These are phyloP conservation scores for Raphanus hybrid DNA, from an alignment of 441 rosid species.

Conservation along the genomic window DNA sequence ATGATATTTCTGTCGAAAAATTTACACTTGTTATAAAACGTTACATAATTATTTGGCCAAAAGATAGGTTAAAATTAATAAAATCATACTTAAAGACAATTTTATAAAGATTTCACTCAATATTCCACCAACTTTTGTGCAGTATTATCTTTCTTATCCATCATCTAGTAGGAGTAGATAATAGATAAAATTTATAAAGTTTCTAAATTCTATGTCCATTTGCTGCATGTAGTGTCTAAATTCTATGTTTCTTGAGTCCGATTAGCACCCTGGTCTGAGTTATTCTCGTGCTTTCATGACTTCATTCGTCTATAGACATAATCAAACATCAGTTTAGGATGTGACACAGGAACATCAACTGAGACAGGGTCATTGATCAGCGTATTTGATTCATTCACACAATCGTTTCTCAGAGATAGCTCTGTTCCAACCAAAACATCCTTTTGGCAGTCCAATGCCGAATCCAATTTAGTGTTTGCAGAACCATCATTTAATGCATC, in stretches of 20 bases:
- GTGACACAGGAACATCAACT: constrained; percentile 42
- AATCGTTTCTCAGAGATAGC: constrained; percentile 36
- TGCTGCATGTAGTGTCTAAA: too few relatives aligned
- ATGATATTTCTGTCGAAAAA: background rate
- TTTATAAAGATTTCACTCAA: too few relatives aligned
- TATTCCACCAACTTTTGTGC: too few relatives aligned
- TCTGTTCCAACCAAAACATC: constrained; percentile 38
- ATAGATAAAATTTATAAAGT: too few relatives aligned
- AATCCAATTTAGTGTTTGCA: constrained; percentile 41
- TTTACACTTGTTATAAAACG: too few relatives aligned
- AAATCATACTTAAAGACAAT: too few relatives aligned
- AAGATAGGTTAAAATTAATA: too few relatives aligned
- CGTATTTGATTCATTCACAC: constrained; percentile 45
- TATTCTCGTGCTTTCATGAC: constrained; percentile 54
- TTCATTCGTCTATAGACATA: constrained; percentile 87
- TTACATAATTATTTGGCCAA: too few relatives aligned
- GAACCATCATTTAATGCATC: constrained; percentile 43
- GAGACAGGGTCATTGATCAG: constrained; percentile 45
- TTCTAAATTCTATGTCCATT: too few relatives aligned
- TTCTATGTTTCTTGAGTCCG: background rate
- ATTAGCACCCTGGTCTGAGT: background rate
- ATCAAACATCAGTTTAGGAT: constrained; percentile 70
- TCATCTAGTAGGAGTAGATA: too few relatives aligned
- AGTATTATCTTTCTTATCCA: too few relatives aligned
- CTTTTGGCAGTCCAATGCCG: constrained; percentile 40